phyloP scores from a whole-genome alignment of 805 yeast genomes.

The Candida orba region DNA sequence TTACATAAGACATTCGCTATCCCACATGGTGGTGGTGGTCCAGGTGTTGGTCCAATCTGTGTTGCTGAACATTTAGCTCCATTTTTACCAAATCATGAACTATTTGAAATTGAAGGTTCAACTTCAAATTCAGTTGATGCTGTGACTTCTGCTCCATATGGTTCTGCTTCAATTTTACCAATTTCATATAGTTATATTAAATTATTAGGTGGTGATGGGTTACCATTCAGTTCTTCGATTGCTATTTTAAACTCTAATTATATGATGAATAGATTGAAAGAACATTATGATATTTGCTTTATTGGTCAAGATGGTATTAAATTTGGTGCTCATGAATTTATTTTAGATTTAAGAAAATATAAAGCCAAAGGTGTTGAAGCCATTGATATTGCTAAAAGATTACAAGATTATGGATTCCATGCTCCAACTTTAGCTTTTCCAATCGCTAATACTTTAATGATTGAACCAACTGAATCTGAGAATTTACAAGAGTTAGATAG shows the following conservation, averaged over 20 bases:
- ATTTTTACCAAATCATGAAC: conserved; percentile 74
- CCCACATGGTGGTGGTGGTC: conserved; percentile 99
- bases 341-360: conserved; percentile 81
- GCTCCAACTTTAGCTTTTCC: conserved; percentile 99
- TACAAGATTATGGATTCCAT: conserved; percentile 97
- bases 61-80: conserved; percentile 75
- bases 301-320: conserved; percentile 52
- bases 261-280: conserved; percentile 74
- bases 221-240: conserved; percentile 79
- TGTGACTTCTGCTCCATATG: conserved; percentile 91
- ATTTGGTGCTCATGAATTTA: conserved; percentile 95
- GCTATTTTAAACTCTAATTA: conserved; percentile 96
- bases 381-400: conserved; percentile 91
- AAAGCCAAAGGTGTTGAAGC: conserved; percentile 82
- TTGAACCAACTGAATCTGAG: conserved; percentile 97
- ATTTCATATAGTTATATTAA: conserved; percentile 94
- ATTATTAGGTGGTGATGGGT: conserved; percentile 79
- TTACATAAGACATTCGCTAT: conserved; percentile 96
- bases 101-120: conserved; percentile 39
- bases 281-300: conserved; percentile 71
- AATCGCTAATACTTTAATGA: conserved; percentile 94
- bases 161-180: conserved; percentile 89
- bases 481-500: conserved; percentile 82
- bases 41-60: conserved; percentile 98
- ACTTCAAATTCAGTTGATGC: conserved; percentile 53